A percentile compares a stretch with the other conserved stretches of the same genome.
Conservation (phyloP, 495 filamentous ascomycete species). For the Rhypophila decipiens region DNA sequence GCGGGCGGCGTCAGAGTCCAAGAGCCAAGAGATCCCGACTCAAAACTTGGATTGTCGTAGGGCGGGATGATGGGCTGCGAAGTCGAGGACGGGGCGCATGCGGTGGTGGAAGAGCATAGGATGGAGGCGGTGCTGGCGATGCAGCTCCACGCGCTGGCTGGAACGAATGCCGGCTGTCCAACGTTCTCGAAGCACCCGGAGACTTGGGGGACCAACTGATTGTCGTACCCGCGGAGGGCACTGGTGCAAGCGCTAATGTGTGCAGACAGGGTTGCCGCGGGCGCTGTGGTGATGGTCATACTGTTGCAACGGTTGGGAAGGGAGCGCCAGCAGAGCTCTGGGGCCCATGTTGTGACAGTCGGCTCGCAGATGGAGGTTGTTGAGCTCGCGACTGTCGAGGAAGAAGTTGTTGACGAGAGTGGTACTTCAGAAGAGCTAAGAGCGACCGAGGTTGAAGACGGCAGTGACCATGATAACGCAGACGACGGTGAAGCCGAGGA, state of each 20-base stretch:
- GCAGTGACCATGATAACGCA: no score
- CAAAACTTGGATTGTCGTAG: slow-evolving; percentile 1
- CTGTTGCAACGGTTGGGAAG: slow-evolving; percentile 1
- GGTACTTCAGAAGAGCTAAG: no score
- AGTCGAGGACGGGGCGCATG: neutral
- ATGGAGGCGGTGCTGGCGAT: neutral
- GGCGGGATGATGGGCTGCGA: neutral
- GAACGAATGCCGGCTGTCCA: neutral
- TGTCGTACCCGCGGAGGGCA: neutral
- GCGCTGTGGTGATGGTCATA: neutral
- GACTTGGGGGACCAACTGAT: neutral
- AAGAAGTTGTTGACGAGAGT: no score
- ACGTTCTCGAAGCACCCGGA: neutral
- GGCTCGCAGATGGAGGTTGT: neutral
- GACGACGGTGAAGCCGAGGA: no score
- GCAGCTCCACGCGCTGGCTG: neutral
- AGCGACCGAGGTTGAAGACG: no score
- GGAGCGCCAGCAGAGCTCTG: slow-evolving; percentile 1
- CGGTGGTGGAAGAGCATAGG: neutral
- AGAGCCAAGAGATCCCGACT: neutral
- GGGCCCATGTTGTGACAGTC: neutral
- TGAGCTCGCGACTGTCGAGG: no score
- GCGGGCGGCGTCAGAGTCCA: neutral
- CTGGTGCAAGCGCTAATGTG: neutral
- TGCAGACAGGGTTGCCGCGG: neutral